phyloP scores from a whole-genome alignment of 2,329 filamentous ascomycete genomes.

The Aaosphaeria pasadenensis region DNA sequence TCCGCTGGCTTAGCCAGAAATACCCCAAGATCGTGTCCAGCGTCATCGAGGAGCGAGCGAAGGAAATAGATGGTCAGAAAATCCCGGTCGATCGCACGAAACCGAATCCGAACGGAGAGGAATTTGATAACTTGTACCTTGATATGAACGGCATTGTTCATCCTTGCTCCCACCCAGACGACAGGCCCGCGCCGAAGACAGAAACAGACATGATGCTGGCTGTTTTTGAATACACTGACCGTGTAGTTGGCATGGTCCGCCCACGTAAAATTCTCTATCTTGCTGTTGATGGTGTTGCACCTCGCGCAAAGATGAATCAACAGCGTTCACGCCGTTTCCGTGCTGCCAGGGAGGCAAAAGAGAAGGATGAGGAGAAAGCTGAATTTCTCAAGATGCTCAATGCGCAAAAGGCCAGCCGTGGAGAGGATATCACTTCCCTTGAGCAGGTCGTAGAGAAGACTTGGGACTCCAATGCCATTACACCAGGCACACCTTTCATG shows the following conservation, averaged over 20 bases:
- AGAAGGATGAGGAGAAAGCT: slow-evolving; percentile 88
- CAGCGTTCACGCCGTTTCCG: slow-evolving; percentile 95
- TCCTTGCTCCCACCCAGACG: slow-evolving; percentile 96
- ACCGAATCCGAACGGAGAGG: slow-evolving; percentile 94
- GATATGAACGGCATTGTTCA: slow-evolving; percentile 99
- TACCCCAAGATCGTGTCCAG: slow-evolving; percentile 96
- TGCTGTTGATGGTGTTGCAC: slow-evolving; percentile 95
- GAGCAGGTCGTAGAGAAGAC: slow-evolving; percentile 75
- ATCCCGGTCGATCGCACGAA: slow-evolving; percentile 82
- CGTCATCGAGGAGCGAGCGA: slow-evolving; percentile 81
- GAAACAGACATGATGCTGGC: slow-evolving; percentile 99
- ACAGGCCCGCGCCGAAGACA: slow-evolving; percentile 82
- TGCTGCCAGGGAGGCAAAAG: slow-evolving; percentile 87
- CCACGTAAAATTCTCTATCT: slow-evolving; percentile 96
- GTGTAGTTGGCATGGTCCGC: slow-evolving; percentile 97
- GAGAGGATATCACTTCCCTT: slow-evolving; percentile 57
- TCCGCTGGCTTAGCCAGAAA: slow-evolving; percentile 94
- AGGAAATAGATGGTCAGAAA: slow-evolving; percentile 76
- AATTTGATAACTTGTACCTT: slow-evolving; percentile 95
- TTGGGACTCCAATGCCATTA: slow-evolving; percentile 87
- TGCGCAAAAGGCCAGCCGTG: slow-evolving; percentile 60
- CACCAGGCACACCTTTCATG: slow-evolving; percentile 98
- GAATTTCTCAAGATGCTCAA: slow-evolving; percentile 83
- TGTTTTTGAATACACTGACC: slow-evolving; percentile 97
- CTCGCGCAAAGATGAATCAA: slow-evolving; percentile 99